phyloP scores from a whole-genome alignment of 2,329 filamentous ascomycete species.

The Ophiobolus disseminans region DNA sequence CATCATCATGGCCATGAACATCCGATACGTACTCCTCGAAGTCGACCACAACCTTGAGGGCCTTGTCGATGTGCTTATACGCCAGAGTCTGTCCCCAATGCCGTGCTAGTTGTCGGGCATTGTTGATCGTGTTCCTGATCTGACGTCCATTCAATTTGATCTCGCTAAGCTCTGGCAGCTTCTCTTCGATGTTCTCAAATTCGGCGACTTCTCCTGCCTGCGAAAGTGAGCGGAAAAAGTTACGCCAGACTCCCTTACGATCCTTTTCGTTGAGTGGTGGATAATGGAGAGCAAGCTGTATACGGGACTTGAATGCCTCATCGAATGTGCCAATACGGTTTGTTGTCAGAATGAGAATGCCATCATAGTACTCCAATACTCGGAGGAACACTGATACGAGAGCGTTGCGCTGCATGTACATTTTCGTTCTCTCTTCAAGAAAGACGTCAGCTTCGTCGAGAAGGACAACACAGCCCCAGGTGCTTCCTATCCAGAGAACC shows the following conservation, averaged over 20 bases:
- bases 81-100: background rate
- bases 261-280: conserved; percentile 52
- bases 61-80: background rate
- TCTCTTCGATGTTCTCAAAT: conserved; percentile 25
- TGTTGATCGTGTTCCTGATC: conserved; percentile 52
- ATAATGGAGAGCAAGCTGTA: conserved; percentile 55
- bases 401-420: conserved; percentile 22
- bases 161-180: conserved; percentile 37
- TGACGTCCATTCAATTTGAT: conserved; percentile 49
- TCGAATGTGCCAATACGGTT: conserved; percentile 52
- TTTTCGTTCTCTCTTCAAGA: conserved; percentile 55
- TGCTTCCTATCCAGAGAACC: conserved; percentile 15
- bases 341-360: conserved; percentile 53
- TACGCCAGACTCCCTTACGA: conserved; percentile 51
- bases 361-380: conserved; percentile 51
- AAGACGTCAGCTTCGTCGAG: conserved; percentile 54
- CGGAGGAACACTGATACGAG: conserved; percentile 39
- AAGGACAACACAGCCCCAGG: conserved; percentile 60
- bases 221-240: conserved; percentile 1
- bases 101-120: conserved; percentile 35
- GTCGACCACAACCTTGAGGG: background rate
- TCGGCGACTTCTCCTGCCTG: conserved; percentile 2
- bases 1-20: conserved; percentile 4
- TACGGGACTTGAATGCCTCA: conserved; percentile 45
- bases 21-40: background rate